Percentiles rank a stretch among this genome's conserved stretches.
phyloP scores from a whole-genome alignment of 2,329 filamentous ascomycete genomes.

The Xylaria sp. region DNA sequence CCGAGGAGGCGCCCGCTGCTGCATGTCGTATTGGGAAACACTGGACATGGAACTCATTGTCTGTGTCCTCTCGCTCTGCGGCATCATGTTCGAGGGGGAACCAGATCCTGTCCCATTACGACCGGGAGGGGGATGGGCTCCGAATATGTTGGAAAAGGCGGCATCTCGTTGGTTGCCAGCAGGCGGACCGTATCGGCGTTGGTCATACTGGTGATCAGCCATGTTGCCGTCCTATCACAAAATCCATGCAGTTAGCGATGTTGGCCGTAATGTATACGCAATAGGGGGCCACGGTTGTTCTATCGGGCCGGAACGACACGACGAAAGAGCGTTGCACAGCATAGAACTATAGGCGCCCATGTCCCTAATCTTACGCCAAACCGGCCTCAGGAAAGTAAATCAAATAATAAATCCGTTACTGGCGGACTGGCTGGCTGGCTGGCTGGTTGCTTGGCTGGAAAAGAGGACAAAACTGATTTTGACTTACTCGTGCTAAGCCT shows the following conservation, averaged over 20 bases:
- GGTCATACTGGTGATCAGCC: slow-evolving; percentile 69
- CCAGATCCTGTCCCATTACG: slow-evolving; percentile 97
- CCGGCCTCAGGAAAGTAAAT: slow-evolving; percentile 15
- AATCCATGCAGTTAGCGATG: slow-evolving; percentile 40
- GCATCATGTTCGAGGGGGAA: slow-evolving; percentile 67
- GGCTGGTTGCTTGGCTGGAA: neutral
- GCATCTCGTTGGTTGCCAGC: slow-evolving; percentile 83
- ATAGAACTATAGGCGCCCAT: slow-evolving; percentile 14
- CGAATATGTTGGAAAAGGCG: slow-evolving; percentile 96
- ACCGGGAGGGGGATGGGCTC: slow-evolving; percentile 83
- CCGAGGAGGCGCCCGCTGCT: slow-evolving; percentile 70
- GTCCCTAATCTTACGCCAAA: slow-evolving; percentile 4
- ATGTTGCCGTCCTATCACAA: slow-evolving; percentile 61
- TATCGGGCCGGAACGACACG: slow-evolving; percentile 26
- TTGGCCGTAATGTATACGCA: slow-evolving; percentile 22
- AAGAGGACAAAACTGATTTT: slow-evolving; percentile 6
- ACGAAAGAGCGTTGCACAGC: slow-evolving; percentile 31
- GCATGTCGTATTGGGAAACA: slow-evolving; percentile 59
- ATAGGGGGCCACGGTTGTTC: slow-evolving; percentile 12
- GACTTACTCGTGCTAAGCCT: slow-evolving; percentile 50
- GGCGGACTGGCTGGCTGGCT: neutral
- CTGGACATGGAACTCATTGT: slow-evolving; percentile 73
- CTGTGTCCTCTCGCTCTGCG: slow-evolving; percentile 76
- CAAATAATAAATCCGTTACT: slow-evolving; percentile 16
- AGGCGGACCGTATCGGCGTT: slow-evolving; percentile 64